phyloP scores from a whole-genome alignment of 805 yeast genomes.

The Spencermartinsiella europaea region DNA sequence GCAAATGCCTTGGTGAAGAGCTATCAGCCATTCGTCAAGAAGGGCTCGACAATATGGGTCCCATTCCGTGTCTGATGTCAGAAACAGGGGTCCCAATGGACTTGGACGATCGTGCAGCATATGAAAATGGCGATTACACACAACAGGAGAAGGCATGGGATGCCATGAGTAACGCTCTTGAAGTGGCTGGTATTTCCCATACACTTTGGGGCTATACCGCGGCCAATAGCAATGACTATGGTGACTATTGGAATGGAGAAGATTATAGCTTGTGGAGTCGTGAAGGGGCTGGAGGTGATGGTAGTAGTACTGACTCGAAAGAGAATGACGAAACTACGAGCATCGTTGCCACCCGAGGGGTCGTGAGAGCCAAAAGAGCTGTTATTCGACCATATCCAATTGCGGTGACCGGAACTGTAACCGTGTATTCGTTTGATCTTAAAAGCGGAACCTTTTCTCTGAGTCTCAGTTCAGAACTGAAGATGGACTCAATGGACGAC shows the following conservation, averaged over 20 bases:
- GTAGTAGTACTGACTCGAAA: background rate
- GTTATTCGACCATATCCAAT: conserved; percentile 73
- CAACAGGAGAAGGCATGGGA: conserved; percentile 81
- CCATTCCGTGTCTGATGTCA: conserved; percentile 71
- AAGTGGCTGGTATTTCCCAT: conserved; percentile 63
- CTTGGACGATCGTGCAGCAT: conserved; percentile 79
- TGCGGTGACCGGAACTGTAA: conserved; percentile 55
- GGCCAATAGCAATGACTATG: conserved; percentile 72
- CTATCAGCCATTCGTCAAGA: conserved; percentile 62
- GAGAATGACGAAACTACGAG: background rate
- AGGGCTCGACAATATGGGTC: conserved; percentile 56
- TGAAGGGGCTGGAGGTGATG: conserved; percentile 17
- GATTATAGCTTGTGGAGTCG: conserved; percentile 83
- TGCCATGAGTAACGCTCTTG: conserved; percentile 74
- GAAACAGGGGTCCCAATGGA: conserved; percentile 99
- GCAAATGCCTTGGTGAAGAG: conserved; percentile 67
- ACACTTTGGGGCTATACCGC: conserved; percentile 84
- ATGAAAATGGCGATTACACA: conserved; percentile 55
- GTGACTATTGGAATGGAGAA: conserved; percentile 91
- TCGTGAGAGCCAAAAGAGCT: conserved; percentile 71
- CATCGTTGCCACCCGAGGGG: conserved; percentile 31
- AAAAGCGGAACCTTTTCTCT: conserved; percentile 43
- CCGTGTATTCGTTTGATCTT: conserved; percentile 55
- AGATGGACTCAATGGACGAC: conserved; percentile 15
- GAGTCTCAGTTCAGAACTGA: conserved; percentile 31